Percentiles rank a stretch among this genome's conserved stretches.
Conservation (phyloP, 2,329 filamentous ascomycete genomes). For the Diaporthe vexans region DNA sequence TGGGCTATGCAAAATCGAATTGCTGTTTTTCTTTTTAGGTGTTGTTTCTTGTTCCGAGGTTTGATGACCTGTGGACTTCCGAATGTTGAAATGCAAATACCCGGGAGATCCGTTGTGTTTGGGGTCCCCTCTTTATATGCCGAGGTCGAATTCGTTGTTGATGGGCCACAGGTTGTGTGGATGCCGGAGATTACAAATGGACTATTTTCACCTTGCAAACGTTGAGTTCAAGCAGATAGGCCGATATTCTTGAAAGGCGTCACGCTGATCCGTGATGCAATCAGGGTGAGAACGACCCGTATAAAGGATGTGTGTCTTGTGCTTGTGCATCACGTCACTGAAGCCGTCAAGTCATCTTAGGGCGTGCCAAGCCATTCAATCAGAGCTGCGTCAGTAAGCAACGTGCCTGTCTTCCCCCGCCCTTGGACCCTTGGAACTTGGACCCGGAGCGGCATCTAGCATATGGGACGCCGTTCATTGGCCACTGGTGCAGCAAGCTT, state of each 20-base stretch:
- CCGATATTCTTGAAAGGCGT: slow-evolving; percentile 3
- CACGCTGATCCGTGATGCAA: background rate
- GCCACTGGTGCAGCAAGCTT: background rate
- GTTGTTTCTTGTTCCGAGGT: background rate
- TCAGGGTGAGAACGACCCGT: background rate
- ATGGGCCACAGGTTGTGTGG: background rate
- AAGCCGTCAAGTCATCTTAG: slow-evolving; percentile 6
- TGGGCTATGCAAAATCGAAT: background rate
- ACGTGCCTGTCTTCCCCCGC: slow-evolving; percentile 15
- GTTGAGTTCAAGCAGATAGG: background rate
- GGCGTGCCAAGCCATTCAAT: slow-evolving; percentile 18
- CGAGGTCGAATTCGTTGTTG: no score
- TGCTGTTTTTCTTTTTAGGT: background rate
- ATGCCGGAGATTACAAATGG: slow-evolving; percentile 17
- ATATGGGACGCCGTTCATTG: background rate
- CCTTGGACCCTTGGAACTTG: background rate
- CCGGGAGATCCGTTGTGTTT: background rate
- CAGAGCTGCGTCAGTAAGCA: slow-evolving; percentile 7
- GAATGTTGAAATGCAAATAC: no score
- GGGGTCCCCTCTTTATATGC: background rate
- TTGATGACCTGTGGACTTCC: no score
- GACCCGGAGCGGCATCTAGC: background rate
- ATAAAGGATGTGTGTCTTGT: background rate
- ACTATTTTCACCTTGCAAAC: background rate
- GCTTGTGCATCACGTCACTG: slow-evolving; percentile 21